Conservation (phyloP, 2,329 filamentous ascomycete genomes). For the Ophiostoma tasmaniense region DNA sequence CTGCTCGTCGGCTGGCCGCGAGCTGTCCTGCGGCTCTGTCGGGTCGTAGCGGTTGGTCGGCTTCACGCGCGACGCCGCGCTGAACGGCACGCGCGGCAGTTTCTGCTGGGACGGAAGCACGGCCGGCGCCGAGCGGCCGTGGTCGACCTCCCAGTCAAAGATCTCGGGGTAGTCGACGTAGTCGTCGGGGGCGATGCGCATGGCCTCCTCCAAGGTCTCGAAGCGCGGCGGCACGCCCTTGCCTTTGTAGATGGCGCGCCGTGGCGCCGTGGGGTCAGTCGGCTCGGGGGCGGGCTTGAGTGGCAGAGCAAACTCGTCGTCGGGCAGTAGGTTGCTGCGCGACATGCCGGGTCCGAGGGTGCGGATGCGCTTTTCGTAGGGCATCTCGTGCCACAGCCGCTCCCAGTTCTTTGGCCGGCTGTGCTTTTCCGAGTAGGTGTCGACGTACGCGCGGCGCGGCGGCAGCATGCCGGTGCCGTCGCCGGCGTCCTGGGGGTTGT, state of each 20-base stretch:
- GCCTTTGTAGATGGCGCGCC: not conserved
- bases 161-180: not conserved
- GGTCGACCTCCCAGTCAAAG: slow-evolving; percentile 11
- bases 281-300: not conserved
- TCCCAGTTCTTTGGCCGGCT: not conserved
- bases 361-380: slow-evolving; percentile 9
- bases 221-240: not conserved
- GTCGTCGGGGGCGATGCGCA: slow-evolving; percentile 3
- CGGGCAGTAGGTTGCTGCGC: not conserved
- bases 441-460: not conserved
- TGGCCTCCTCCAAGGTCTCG: not conserved
- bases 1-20: not conserved
- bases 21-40: not conserved
- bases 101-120: slow-evolving; percentile 1
- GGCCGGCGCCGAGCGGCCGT: slow-evolving; percentile 11
- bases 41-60: not conserved
- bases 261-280: too few relatives aligned
- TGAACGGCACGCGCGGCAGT: not conserved
- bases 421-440: not conserved
- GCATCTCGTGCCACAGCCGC: not conserved
- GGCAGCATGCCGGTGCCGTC: slow-evolving; percentile 4
- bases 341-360: slow-evolving; percentile 10
- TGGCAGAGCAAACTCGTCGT: not conserved
- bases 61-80: not conserved
- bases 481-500: not conserved